A percentile compares a stretch with the other conserved stretches of the same genome.
Evolutionary conservation across 495 filamentous ascomycete genomes (phyloP).

Genomic region (Collariella sp.): DNA sequence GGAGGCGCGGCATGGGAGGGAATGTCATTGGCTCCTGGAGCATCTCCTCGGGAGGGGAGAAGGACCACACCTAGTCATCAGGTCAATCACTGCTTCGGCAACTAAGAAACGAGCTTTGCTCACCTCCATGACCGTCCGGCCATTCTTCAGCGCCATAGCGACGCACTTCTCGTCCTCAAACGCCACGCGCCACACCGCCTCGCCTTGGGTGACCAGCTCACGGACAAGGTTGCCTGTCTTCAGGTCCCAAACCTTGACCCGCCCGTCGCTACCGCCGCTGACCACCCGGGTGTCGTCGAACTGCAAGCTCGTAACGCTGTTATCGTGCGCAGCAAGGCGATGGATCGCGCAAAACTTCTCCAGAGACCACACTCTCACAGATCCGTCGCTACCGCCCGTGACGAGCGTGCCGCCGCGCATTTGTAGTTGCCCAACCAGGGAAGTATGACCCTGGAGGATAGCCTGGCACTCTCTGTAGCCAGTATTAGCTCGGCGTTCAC

Average conservation of each 20-base stretch:
- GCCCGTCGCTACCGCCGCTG: conserved; percentile 87
- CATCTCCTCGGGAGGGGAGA: conserved; percentile 74
- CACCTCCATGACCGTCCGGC: conserved; percentile 95
- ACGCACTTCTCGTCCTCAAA: conserved; percentile 98
- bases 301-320: conserved; percentile 93
- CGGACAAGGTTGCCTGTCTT: conserved; percentile 83
- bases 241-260: conserved; percentile 96
- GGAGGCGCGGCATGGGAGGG: conserved; percentile 23
- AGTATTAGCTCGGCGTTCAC: neutral
- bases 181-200: conserved; percentile 94
- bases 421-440: conserved; percentile 92
- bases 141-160: conserved; percentile 77
- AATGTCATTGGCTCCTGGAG: conserved; percentile 36
- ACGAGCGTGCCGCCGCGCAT: conserved; percentile 91
- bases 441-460: conserved; percentile 95
- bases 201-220: conserved; percentile 79
- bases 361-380: conserved; percentile 90
- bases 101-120: conserved; percentile 16
- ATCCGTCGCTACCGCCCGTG: conserved; percentile 92
- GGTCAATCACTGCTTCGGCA: conserved; percentile 10
- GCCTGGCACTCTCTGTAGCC: conserved; percentile 61
- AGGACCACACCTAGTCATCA: conserved; percentile 68
- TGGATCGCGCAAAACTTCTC: conserved; percentile 84
- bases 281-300: conserved; percentile 94
- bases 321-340: conserved; percentile 93